Conservation (phyloP, 1,139 yeast genomes). For the Pichiaceae sp. region DNA sequence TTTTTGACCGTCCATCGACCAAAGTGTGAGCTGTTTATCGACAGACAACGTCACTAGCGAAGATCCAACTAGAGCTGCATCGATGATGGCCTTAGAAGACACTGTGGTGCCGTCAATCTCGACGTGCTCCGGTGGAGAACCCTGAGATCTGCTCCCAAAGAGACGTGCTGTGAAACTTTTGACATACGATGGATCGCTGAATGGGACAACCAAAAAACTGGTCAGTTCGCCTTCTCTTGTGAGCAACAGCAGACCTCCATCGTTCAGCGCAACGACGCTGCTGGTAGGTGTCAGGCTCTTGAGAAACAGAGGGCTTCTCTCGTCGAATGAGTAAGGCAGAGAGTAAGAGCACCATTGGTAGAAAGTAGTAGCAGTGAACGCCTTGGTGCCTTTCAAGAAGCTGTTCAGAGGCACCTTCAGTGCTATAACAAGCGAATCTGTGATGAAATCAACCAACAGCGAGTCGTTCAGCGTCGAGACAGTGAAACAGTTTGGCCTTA, state of each 20-base stretch:
- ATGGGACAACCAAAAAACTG: slow-evolving; percentile 42
- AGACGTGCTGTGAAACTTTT: slow-evolving; percentile 27
- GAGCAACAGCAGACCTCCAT: slow-evolving; percentile 63
- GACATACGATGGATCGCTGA: slow-evolving; percentile 47
- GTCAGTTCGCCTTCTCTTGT: slow-evolving; percentile 28
- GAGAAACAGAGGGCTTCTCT: slow-evolving; percentile 53
- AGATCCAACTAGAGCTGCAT: slow-evolving; percentile 11
- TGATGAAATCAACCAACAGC: slow-evolving; percentile 25
- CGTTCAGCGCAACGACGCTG: slow-evolving; percentile 50
- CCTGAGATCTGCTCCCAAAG: slow-evolving; percentile 8
- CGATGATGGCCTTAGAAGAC: slow-evolving; percentile 26
- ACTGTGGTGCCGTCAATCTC: slow-evolving; percentile 13
- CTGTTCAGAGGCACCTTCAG: slow-evolving; percentile 10
- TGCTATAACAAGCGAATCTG: slow-evolving; percentile 26
- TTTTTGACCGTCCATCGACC: slow-evolving; percentile 40
- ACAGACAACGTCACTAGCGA: slow-evolving; percentile 31
- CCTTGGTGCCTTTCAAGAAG: slow-evolving; percentile 5
- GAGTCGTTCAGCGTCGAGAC: slow-evolving; percentile 7
- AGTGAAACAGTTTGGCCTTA: slow-evolving; percentile 15
- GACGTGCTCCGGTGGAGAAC: slow-evolving; percentile 6
- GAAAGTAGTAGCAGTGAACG: slow-evolving; percentile 9
- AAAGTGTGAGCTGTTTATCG: slow-evolving; percentile 43
- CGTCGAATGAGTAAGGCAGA: slow-evolving; percentile 68
- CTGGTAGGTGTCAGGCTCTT: slow-evolving; percentile 35
- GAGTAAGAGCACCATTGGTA: slow-evolving; percentile 54